Conservation (phyloP, 768 basidiomycete genomes). For the Lactifluus piperatus region DNA sequence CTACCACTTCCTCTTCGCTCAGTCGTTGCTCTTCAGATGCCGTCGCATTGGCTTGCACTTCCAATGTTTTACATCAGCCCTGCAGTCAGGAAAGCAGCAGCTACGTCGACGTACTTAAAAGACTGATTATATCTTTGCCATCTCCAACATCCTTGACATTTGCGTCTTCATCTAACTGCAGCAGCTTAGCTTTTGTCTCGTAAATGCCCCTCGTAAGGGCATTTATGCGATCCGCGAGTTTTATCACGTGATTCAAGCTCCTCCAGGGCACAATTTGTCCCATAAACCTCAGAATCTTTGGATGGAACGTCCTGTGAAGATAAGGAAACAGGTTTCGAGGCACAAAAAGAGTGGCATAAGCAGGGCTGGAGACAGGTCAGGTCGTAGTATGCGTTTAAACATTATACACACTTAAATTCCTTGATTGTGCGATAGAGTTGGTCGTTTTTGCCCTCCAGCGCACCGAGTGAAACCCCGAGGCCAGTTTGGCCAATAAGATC, state of each 20-base stretch:
- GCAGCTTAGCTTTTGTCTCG: conserved; percentile 29
- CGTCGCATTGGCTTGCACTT: conserved; percentile 34
- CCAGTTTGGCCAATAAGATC: conserved; percentile 23
- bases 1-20: conserved; percentile 29
- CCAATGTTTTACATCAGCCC: background rate
- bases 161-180: conserved; percentile 29
- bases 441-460: conserved; percentile 4
- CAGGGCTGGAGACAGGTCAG: conserved; percentile 8
- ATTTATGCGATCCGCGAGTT: background rate
- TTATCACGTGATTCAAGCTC: conserved; percentile 26
- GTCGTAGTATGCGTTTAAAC: no score
- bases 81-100: background rate
- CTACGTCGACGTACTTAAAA: conserved; percentile 31
- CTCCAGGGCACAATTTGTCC: conserved; percentile 29
- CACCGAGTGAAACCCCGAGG: conserved; percentile 21
- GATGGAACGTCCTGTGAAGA: conserved; percentile 16
- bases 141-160: conserved; percentile 28
- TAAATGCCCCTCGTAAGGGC: conserved; percentile 9
- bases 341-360: background rate
- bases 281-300: conserved; percentile 28
- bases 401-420: conserved; percentile 7
- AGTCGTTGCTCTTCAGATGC: conserved; percentile 28
- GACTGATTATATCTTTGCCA: conserved; percentile 39
- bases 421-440: conserved; percentile 22
- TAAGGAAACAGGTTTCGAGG: conserved; percentile 11